Conservation (phyloP, 2,329 filamentous ascomycete genomes). For the Exophiala calicioides region DNA sequence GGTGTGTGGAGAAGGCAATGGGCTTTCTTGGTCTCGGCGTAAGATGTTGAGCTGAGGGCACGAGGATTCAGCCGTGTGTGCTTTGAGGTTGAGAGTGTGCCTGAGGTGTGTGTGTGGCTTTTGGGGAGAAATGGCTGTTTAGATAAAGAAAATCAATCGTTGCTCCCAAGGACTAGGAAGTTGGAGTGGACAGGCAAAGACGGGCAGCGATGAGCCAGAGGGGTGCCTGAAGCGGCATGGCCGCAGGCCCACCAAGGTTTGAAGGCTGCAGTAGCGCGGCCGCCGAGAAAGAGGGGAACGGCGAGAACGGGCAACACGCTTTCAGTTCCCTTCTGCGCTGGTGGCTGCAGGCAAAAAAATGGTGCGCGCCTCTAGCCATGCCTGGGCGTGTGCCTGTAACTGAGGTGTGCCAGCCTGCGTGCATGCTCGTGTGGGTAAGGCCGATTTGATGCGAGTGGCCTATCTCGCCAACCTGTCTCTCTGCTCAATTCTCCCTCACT, state of each 20-base stretch:
- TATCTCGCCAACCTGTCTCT: no score
- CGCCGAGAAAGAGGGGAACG: no score
- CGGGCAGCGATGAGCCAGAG: slow-evolving; percentile 4
- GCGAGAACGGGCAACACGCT: not conserved
- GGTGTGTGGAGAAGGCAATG: slow-evolving; percentile 5
- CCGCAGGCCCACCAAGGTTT: not conserved
- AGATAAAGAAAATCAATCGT: slow-evolving; percentile 2
- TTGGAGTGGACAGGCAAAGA: slow-evolving; percentile 7
- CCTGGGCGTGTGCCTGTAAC: no score
- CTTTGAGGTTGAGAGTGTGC: not conserved
- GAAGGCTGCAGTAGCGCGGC: slow-evolving; percentile 1
- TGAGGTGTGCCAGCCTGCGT: no score
- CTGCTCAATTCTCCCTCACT: no score
- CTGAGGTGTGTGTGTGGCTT: not conserved
- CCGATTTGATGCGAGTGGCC: no score
- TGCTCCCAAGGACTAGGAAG: not conserved
- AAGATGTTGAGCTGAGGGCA: not conserved
- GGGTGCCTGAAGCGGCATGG: slow-evolving; percentile 1
- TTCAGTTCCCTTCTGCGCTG: no score
- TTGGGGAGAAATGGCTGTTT: not conserved
- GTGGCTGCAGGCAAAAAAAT: no score
- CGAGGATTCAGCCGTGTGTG: not conserved
- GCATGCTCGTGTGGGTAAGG: no score
- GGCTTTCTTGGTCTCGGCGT: not conserved
- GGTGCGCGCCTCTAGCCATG: no score